phyloP scores from a whole-genome alignment of 202 grass and related monocot species.

The Elaeis oleifera region DNA sequence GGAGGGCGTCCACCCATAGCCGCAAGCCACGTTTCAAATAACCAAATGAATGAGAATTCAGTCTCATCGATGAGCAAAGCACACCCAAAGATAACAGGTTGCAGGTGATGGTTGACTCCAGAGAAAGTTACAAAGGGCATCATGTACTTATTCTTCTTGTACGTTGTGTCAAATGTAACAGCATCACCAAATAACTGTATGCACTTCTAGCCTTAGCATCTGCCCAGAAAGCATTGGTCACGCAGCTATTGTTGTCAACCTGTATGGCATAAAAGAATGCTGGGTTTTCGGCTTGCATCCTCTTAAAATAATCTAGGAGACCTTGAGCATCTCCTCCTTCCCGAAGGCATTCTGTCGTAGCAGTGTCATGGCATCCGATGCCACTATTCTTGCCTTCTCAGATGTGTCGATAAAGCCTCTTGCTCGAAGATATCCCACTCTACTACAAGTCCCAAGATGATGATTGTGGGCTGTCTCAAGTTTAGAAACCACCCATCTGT shows the following conservation, averaged over 20 bases:
- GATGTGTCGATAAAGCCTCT: slow-evolving; percentile 38
- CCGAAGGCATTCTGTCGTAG: slow-evolving; percentile 63
- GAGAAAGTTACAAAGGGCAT: slow-evolving; percentile 83
- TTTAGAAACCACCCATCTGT: slow-evolving; percentile 80
- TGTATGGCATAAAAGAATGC: slow-evolving; percentile 75
- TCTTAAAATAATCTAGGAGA: slow-evolving; percentile 75
- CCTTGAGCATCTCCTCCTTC: slow-evolving; percentile 58
- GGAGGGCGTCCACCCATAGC: slow-evolving; percentile 59
- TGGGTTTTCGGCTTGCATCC: slow-evolving; percentile 56
- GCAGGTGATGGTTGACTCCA: slow-evolving; percentile 85
- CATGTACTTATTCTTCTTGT: slow-evolving; percentile 94
- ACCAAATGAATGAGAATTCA: slow-evolving; percentile 77
- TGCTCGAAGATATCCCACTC: slow-evolving; percentile 64
- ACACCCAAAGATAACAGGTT: slow-evolving; percentile 67
- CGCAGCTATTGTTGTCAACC: slow-evolving; percentile 59
- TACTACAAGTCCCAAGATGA: slow-evolving; percentile 49
- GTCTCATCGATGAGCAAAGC: slow-evolving; percentile 78
- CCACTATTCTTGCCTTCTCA: slow-evolving; percentile 32
- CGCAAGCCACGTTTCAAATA: slow-evolving; percentile 88
- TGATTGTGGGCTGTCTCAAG: slow-evolving; percentile 86
- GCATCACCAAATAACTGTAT: slow-evolving; percentile 70
- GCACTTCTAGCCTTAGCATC: slow-evolving; percentile 57
- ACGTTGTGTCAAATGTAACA: slow-evolving; percentile 67
- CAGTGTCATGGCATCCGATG: slow-evolving; percentile 37
- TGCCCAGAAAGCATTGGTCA: slow-evolving; percentile 73